Evolutionary conservation across 345 rosid genomes (phyloP), one percentile per base, ranked within the genome.

Genomic region (Ceriops decandra): DNA sequence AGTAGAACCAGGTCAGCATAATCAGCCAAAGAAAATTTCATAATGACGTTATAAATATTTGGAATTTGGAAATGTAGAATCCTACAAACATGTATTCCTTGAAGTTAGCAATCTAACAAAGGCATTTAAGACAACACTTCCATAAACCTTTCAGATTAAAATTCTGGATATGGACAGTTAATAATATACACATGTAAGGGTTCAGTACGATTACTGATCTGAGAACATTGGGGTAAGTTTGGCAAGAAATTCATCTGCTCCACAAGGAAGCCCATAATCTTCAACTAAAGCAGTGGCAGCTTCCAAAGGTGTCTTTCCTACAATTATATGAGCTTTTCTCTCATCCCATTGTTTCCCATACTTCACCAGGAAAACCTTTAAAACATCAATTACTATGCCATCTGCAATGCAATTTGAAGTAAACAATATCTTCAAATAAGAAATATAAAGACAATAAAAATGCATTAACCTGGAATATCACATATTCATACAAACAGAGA

Each of bases 271-370:
- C 62, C 72, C 87, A 73, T 91, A 95, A 62, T 85, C 99, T 74
- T 89, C 85, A 67, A 95, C 95, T 66, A 91, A 69, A 42, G 83
- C 86, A 63, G 84, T 82, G 31, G 99, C 91, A 71, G 92, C 92
- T 75, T 91, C 99, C 47, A 75, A 53, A 21, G 93, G 93, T 46
- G 93, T 89, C 72, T 82, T 85, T n/a, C 98, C 97, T 35, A 83
- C 82, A 38, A 85, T 75, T 58, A 78, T 83, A 36, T 56, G 81
- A 26, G 77, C 76, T 81, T 93, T 96, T 82, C 97, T 89, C 51
- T 96, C 97, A 72, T 91, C 98, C 98, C 98, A 93, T 59, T 88
- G 78, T 57, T 91, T 93, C 61, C 97, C 97, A 73, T 84, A 89
- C 77, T 83, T 93, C 52, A 74, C 76, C 79, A 93, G 60, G 73